A percentile compares a stretch with the other conserved stretches of the same genome.
phyloP scores from a whole-genome alignment of 202 grass and related monocot species.

The Musa balbisiana region DNA sequence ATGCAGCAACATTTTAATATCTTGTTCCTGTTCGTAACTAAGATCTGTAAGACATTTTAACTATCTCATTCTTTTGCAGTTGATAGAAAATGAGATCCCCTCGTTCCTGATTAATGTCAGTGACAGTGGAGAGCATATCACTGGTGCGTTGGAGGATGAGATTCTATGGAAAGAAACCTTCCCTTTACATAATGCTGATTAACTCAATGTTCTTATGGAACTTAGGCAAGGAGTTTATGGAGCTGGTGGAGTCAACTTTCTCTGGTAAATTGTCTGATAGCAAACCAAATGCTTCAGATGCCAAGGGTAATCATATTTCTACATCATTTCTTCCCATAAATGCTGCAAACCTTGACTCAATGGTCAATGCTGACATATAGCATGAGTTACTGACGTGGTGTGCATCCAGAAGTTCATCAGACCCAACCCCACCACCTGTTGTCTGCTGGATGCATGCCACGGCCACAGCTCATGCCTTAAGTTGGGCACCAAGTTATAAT shows the following conservation, averaged over 20 bases:
- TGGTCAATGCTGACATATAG: too few relatives aligned
- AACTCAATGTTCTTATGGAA: slow-evolving; percentile 6
- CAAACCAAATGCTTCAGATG: slow-evolving; percentile 23
- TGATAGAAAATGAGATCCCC: slow-evolving; percentile 54
- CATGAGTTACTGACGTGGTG: too few relatives aligned
- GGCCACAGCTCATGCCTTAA: not conserved
- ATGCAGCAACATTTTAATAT: not conserved
- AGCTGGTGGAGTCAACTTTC: slow-evolving; percentile 37
- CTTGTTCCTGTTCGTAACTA: not conserved
- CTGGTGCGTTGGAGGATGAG: slow-evolving; percentile 33
- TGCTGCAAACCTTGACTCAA: too few relatives aligned
- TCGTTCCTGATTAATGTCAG: slow-evolving; percentile 74
- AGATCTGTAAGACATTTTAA: not conserved
- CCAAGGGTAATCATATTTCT: slow-evolving; percentile 46
- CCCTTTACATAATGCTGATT: not conserved
- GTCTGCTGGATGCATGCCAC: not conserved
- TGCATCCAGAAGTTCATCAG: too few relatives aligned
- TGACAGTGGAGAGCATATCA: slow-evolving; percentile 39
- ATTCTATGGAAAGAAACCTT: not conserved
- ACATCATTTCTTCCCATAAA: too few relatives aligned
- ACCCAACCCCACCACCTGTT: not conserved
- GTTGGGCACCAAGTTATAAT: too few relatives aligned
- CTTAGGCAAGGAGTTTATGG: slow-evolving; percentile 45
- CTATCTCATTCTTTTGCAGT: slow-evolving; percentile 32
- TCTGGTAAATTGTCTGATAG: slow-evolving; percentile 27